Evolutionary conservation across 2,329 filamentous ascomycete species (phyloP).

Genomic region (Neonectria hederae): DNA sequence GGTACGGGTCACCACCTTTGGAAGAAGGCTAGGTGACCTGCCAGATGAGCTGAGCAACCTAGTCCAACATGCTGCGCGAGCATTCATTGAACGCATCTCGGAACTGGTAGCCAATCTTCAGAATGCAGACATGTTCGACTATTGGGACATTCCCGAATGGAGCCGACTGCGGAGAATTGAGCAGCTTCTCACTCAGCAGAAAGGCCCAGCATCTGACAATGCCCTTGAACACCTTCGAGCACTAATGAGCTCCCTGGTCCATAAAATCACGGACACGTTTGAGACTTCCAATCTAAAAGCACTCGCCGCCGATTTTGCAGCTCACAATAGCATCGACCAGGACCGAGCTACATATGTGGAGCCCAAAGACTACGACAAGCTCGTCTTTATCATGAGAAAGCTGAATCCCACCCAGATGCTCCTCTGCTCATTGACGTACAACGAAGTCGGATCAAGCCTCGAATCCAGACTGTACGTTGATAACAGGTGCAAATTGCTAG

Average conservation of each 20-base stretch:
- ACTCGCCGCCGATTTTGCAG: neutral
- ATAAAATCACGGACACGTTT: slow-evolving; percentile 32
- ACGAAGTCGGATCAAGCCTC: slow-evolving; percentile 33
- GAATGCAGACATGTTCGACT: slow-evolving; percentile 47
- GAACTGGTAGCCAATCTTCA: slow-evolving; percentile 42
- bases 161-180: slow-evolving; percentile 40
- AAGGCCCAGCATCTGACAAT: neutral
- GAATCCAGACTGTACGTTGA: slow-evolving; percentile 23
- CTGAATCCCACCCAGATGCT: slow-evolving; percentile 34
- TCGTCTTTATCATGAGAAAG: slow-evolving; percentile 15
- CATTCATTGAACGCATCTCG: slow-evolving; percentile 59
- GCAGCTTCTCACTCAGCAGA: slow-evolving; percentile 34
- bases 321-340: slow-evolving; percentile 40
- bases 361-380: slow-evolving; percentile 37
- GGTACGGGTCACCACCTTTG: slow-evolving; percentile 50
- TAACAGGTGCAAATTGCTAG: slow-evolving; percentile 2
- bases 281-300: neutral
- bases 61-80: slow-evolving; percentile 67
- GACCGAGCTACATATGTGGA: slow-evolving; percentile 52
- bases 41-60: slow-evolving; percentile 65
- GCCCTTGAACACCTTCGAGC: slow-evolving; percentile 31
- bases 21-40: slow-evolving; percentile 57
- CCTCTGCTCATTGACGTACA: slow-evolving; percentile 51
- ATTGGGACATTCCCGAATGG: slow-evolving; percentile 48
- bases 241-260: slow-evolving; percentile 37